Base-by-base conservation (phyloP, 345 rosid species). In the Geranium rotundifolium region DNA sequence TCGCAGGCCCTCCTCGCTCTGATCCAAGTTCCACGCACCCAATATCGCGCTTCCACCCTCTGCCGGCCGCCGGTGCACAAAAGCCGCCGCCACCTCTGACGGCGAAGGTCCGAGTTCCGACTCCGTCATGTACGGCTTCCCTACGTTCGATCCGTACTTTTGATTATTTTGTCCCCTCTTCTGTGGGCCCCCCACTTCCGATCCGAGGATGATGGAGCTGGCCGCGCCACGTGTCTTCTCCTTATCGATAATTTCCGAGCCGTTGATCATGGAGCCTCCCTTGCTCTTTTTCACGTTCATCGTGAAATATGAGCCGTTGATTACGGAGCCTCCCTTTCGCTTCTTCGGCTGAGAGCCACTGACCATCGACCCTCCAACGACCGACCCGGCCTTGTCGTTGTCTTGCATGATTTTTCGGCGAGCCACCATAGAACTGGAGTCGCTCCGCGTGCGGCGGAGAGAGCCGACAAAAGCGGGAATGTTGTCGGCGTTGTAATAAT, bases 101-200 rank as follows among this genome's bases (percentile, higher is more conserved):
- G 96, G 80, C 1, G 97, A 89, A 0, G 96, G 95, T 0, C 97
- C 99, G 58, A 88, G 54, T 8, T 90, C 96, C 0, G 97, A 88
- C 64, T 84, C 85, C 0, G 95, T 84, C 57, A 83, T 69, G n/a
- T 72, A 8, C 49, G 65, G 67, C 4, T 67, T 29, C 23, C 71
- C 75, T 56, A 68, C 39, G 2, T 10, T 17, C 15, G 55, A 52
- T 17, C 15, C 55, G 3, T 6, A 17, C 55, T 52, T 52, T 52
- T 52, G 55, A 52, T 52, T n/a, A n/a, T n/a, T n/a, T n/a, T n/a
- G n/a, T n/a, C n/a, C 55, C 55, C 2, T 4, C 27, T 29, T 65
- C 41, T 20, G 23, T 14, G 19, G 56, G 17, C 20, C 19, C 54
- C 27, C 39, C 3, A 27, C 46, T 17, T 67, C 75, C 4, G 49